Percentiles rank a stretch among this genome's conserved stretches.
Conservation (phyloP, 306 rosid genomes). For the Sphenostylis stenocarpa region DNA sequence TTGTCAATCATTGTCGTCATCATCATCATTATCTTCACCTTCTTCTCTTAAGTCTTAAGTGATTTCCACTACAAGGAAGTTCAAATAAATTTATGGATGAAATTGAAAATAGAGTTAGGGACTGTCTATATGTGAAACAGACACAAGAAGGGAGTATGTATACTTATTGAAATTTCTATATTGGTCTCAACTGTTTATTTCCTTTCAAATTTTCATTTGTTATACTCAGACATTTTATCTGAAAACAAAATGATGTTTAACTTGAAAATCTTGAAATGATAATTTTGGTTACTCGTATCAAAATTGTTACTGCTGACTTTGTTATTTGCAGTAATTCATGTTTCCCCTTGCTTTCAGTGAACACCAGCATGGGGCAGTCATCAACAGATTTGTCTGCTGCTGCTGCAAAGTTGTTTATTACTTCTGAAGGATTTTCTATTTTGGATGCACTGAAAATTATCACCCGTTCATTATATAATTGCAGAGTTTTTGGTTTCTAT, state of each 20-base stretch:
- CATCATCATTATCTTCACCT: constrained; percentile 9
- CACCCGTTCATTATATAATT: constrained; percentile 79
- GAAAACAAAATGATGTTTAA: constrained; percentile 12
- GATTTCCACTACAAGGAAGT: constrained; percentile 21
- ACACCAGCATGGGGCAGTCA: constrained; percentile 48
- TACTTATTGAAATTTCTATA: constrained; percentile 15
- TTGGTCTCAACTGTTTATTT: constrained; percentile 4
- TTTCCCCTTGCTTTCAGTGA: constrained; percentile 58
- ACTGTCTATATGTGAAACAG: constrained; percentile 8
- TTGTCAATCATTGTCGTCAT: constrained; percentile 22
- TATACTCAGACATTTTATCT: constrained; percentile 23
- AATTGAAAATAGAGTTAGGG: background rate
- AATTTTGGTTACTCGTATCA: constrained; percentile 1
- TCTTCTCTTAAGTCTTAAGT: background rate
- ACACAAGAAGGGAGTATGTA: constrained; percentile 14
- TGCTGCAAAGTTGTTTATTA: constrained; percentile 57
- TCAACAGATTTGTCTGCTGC: constrained; percentile 61
- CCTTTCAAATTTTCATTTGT: constrained; percentile 17
- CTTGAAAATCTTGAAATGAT: background rate
- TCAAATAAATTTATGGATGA: constrained; percentile 16
- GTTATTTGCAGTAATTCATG: constrained; percentile 34
- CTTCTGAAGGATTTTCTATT: constrained; percentile 75
- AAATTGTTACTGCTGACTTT: constrained; percentile 13
- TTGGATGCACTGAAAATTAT: constrained; percentile 78
- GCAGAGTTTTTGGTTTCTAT: constrained; percentile 87